A percentile compares a stretch with the other conserved stretches of the same genome.
Conservation (phyloP, 257 asterid species). For the Scutellaria galericulata region DNA sequence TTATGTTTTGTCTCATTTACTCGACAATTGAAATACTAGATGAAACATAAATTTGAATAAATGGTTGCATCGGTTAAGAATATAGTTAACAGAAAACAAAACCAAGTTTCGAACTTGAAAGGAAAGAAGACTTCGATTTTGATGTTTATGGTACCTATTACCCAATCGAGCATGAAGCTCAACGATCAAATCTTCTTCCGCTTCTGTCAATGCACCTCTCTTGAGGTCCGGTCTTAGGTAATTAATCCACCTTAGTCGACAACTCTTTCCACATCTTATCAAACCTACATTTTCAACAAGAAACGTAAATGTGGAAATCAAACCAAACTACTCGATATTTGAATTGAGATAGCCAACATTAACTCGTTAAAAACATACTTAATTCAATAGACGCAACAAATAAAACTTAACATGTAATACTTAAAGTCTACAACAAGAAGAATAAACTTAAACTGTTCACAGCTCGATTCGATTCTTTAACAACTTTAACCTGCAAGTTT, state of each 20-base stretch:
- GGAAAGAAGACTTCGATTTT: not conserved
- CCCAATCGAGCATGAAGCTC: slow-evolving; percentile 82
- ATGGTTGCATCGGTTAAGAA: too few relatives aligned
- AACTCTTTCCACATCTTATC: slow-evolving; percentile 90
- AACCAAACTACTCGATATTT: too few relatives aligned
- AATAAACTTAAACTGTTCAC: too few relatives aligned
- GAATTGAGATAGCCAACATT: not conserved
- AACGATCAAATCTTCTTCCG: slow-evolving; percentile 84
- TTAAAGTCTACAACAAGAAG: not conserved
- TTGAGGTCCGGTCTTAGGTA: slow-evolving; percentile 85
- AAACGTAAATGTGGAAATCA: not conserved
- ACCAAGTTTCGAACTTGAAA: too few relatives aligned
- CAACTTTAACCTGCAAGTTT: slow-evolving; percentile 60
- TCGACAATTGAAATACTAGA: too few relatives aligned
- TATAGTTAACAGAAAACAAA: too few relatives aligned
- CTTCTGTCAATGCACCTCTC: slow-evolving; percentile 79
- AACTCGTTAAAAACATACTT: too few relatives aligned
- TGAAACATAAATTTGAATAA: too few relatives aligned
- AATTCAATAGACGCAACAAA: not conserved
- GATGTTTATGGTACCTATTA: slow-evolving; percentile 53
- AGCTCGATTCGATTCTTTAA: not conserved
- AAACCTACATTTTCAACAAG: slow-evolving; percentile 49
- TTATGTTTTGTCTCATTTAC: too few relatives aligned
- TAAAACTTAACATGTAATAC: not conserved
- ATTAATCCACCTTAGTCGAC: slow-evolving; percentile 88